Conservation (phyloP, 2,329 filamentous ascomycete species). For the Thelonectria discophora region DNA sequence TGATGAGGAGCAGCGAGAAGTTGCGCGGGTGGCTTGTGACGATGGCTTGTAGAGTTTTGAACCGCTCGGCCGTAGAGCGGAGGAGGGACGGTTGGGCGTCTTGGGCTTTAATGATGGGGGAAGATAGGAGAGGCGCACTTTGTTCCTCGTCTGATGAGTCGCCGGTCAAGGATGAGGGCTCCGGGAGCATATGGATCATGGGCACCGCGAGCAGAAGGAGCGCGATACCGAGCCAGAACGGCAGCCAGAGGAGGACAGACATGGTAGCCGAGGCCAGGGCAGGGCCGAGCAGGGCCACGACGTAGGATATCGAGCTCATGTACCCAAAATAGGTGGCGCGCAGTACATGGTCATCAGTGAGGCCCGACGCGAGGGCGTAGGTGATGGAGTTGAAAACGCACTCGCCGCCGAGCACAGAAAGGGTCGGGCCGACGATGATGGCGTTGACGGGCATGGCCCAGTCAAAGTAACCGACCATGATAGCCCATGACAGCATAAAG, state of each 20-base stretch:
- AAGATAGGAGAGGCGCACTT: constrained; percentile 50
- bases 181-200: constrained; percentile 29
- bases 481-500: constrained; percentile 40
- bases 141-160: constrained; percentile 44
- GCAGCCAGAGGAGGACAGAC: constrained; percentile 54
- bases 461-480: constrained; percentile 35
- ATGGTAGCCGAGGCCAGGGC: constrained; percentile 57
- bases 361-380: constrained; percentile 55
- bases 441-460: constrained; percentile 36
- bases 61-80: constrained; percentile 29
- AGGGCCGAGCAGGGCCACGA: constrained; percentile 57
- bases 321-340: constrained; percentile 61
- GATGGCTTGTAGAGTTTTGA: constrained; percentile 44
- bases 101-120: constrained; percentile 50
- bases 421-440: constrained; percentile 51
- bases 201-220: constrained; percentile 31
- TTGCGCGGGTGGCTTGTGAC: constrained; percentile 52
- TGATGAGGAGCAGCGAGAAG: constrained; percentile 53
- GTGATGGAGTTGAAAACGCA: constrained; percentile 61
- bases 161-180: background rate
- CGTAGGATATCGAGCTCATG: constrained; percentile 58
- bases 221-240: constrained; percentile 45
- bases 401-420: constrained; percentile 59
- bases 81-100: constrained; percentile 28
- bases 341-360: constrained; percentile 55